phyloP scores from a whole-genome alignment of 352 stramenopile genomes.

The Thalassiosira exigua region DNA sequence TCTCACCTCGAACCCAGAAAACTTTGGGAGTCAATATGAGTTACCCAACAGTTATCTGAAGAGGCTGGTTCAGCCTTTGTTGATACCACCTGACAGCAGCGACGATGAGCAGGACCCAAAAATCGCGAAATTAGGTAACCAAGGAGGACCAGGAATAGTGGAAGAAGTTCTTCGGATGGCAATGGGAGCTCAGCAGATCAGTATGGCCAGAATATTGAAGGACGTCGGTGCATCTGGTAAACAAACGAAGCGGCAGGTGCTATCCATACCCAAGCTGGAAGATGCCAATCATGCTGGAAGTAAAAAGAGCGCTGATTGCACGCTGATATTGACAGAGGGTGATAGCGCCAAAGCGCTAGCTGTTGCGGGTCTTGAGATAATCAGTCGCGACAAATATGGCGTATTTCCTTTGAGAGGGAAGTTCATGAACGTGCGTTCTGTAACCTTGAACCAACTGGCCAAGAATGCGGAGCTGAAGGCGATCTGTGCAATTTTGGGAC shows the following conservation, averaged over 20 bases:
- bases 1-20: too few relatives aligned
- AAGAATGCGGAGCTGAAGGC: slow-evolving; percentile 98
- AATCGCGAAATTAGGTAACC: slow-evolving; percentile 92
- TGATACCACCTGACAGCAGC: slow-evolving; percentile 91
- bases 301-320: slow-evolving; percentile 88
- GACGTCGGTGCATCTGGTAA: too few relatives aligned
- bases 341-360: slow-evolving; percentile 99
- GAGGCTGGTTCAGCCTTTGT: slow-evolving; percentile 91
- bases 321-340: slow-evolving; percentile 99
- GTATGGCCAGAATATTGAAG: too few relatives aligned
- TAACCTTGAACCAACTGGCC: slow-evolving; percentile 93
- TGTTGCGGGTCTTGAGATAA: slow-evolving; percentile 96
- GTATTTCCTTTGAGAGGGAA: slow-evolving; percentile 99
- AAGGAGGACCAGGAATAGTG: slow-evolving; percentile 93
- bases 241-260: too few relatives aligned
- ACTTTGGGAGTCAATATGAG: too few relatives aligned
- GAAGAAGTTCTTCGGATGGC: slow-evolving; percentile 88
- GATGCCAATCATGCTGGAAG: slow-evolving; percentile 97
- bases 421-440: slow-evolving; percentile 99
- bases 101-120: slow-evolving; percentile 94
- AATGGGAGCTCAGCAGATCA: slow-evolving; percentile 88
- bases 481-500: slow-evolving; percentile 98
- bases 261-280: slow-evolving; percentile 99
- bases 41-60: too few relatives aligned
- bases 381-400: slow-evolving; percentile 97